Base-by-base conservation (phyloP, 2,329 filamentous ascomycete species). In the Aspergillus sp. region DNA sequence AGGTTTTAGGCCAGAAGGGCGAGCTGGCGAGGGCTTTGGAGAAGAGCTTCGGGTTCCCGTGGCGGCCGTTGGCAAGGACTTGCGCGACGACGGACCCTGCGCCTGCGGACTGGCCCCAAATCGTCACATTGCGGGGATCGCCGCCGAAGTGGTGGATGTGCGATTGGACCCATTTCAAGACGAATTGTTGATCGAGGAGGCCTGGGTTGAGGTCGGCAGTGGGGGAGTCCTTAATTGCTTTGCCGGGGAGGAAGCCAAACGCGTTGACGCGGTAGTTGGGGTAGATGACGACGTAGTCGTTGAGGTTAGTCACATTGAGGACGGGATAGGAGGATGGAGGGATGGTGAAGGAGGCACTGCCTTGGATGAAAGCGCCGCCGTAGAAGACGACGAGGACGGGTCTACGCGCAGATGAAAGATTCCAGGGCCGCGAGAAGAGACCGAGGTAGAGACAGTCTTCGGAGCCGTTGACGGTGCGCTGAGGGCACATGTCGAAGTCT, bases 371-470 rank as follows among this genome's bases (percentile, higher is more conserved):
- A 2, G 79, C 86, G 12, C 86, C 86, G 55, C 86, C 86, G 67
- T 85, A 86, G 67, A 86, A 87, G 3, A 81, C 80, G 3, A 88
- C 80, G 0, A 88, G 78, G 0, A 88, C 85, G 0, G 86, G 85
- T 14, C 32, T 36, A 2, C 83, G 77, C 20, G 3, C 81, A 71
- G n/a, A 77, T 42, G 16, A 60, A 47, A 10, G 51, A 0, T 69
- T 73, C 84, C 85, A 87, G 3, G 85, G 85, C 0, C 85, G 80
- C 4, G 83, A 81, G 71, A 85, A 87, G 0, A 88, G 73, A 11
- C 84, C 84, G 2, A 88, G 78, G 61, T 86, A 87, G 14, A 87
- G 75, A 63, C 85, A 88, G 66, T 88, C 85, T 74, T 88, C 85
- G 22, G 79, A 79, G 12, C 81, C 81, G 49, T 83, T 84, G 11